A percentile compares a stretch with the other conserved stretches of the same genome.
Conservation (phyloP, 2,329 filamentous ascomycete genomes). For the Penicillium rolfsii region DNA sequence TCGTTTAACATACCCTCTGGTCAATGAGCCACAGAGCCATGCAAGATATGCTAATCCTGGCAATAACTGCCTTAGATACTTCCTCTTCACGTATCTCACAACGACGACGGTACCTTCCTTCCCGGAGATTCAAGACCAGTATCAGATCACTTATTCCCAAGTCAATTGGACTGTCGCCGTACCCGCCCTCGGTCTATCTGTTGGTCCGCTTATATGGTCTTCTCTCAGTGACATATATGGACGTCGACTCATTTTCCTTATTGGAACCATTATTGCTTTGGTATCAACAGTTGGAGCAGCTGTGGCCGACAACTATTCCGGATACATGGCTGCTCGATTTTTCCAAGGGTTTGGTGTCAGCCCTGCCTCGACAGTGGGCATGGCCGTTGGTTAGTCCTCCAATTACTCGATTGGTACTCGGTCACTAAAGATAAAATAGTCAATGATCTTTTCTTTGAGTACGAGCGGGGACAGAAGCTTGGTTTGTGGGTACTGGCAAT, state of each 20-base stretch:
- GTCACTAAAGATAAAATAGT: constrained; percentile 32
- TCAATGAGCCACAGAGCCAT: background rate
- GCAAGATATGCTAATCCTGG: background rate
- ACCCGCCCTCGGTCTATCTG: constrained; percentile 54
- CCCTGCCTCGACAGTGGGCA: constrained; percentile 58
- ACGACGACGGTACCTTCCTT: constrained; percentile 61
- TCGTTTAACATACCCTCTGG: background rate
- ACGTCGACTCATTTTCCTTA: constrained; percentile 55
- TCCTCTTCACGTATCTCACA: constrained; percentile 62
- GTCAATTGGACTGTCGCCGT: constrained; percentile 61
- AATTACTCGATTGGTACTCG: background rate
- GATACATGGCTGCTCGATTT: constrained; percentile 62
- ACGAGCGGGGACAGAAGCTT: constrained; percentile 59
- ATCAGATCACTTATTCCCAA: constrained; percentile 50
- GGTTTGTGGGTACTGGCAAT: constrained; percentile 63
- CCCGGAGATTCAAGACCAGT: constrained; percentile 53
- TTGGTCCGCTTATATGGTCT: constrained; percentile 57
- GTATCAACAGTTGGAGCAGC: constrained; percentile 49
- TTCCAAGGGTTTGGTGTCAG: constrained; percentile 61
- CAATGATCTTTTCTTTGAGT: constrained; percentile 60
- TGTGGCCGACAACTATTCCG: constrained; percentile 46
- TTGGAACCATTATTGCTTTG: constrained; percentile 49
- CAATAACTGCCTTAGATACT: constrained; percentile 47
- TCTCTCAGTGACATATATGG: constrained; percentile 58
- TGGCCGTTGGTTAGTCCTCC: constrained; percentile 50